phyloP scores from a whole-genome alignment of 208 protist genomes.

The Kentomonas sorsogonicus region DNA sequence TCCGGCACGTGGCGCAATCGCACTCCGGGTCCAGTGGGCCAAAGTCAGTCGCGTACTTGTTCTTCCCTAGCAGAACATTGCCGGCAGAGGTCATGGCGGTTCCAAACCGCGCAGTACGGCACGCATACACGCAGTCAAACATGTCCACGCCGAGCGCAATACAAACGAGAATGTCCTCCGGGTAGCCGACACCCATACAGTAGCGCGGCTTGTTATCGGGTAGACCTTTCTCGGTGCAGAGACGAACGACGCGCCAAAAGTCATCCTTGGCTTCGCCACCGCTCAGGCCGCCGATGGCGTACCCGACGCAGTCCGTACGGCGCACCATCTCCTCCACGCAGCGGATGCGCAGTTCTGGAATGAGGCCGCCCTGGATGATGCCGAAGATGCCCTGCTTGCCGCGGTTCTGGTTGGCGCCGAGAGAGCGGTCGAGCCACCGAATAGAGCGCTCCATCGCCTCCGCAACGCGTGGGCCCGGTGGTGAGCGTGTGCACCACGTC shows the following conservation, averaged over 20 bases:
- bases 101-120: conserved; percentile 96
- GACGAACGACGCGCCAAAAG: conserved; percentile 93
- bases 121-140: conserved; percentile 99
- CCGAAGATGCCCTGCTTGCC: conserved; percentile 97
- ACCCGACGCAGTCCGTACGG: conserved; percentile 92
- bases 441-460: conserved; percentile 95
- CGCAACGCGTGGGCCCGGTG: conserved; percentile 88
- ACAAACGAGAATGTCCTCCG: conserved; percentile 98
- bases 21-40: conserved; percentile 86
- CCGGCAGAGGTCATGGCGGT: conserved; percentile 88
- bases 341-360: conserved; percentile 79
- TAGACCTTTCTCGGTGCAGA: conserved; percentile 87
- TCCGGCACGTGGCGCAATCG: conserved; percentile 87
- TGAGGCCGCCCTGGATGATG: conserved; percentile 97
- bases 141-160: conserved; percentile 98
- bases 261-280: conserved; percentile 98
- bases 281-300: conserved; percentile 98
- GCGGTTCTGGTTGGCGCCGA: conserved; percentile 89
- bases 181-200: conserved; percentile 98
- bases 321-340: conserved; percentile 93
- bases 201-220: conserved; percentile 95
- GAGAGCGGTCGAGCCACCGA: conserved; percentile 98
- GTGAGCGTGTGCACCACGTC: conserved; percentile 94
- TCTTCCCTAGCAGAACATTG: conserved; percentile 75
- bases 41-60: conserved; percentile 64